Conservation (phyloP, 2,329 filamentous ascomycete species). For the Hypoxylon sp. region DNA sequence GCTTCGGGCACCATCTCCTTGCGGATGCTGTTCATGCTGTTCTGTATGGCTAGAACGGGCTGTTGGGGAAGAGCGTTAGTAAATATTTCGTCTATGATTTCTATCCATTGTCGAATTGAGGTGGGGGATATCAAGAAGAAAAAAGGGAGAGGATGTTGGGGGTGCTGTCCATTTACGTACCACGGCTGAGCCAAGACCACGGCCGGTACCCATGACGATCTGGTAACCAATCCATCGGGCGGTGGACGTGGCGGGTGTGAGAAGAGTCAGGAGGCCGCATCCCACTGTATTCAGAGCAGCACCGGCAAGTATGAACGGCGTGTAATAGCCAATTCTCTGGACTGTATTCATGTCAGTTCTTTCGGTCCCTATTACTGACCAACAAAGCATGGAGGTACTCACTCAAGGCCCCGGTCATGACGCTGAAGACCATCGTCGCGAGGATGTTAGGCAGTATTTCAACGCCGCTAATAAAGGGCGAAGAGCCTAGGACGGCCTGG, state of each 20-base stretch:
- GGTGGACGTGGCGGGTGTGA: not conserved
- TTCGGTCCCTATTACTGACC: not conserved
- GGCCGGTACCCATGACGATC: conserved; percentile 15
- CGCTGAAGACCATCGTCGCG: conserved; percentile 44
- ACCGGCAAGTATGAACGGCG: conserved; percentile 10
- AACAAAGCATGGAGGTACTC: not conserved
- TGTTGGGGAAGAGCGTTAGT: not conserved
- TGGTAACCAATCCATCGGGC: conserved; percentile 17
- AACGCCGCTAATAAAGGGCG: conserved; percentile 32
- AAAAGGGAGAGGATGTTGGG: not conserved
- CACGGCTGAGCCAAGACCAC: conserved; percentile 10
- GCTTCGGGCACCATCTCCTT: conserved; percentile 13
- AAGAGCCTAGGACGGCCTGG: conserved; percentile 29
- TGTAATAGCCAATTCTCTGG: conserved; percentile 15
- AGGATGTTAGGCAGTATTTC: conserved; percentile 27
- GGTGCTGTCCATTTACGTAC: not conserved
- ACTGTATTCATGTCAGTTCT: conserved; percentile 3
- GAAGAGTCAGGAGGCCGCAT: conserved; percentile 15
- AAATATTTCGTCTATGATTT: not conserved
- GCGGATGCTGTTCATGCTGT: conserved; percentile 6
- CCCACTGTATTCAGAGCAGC: conserved; percentile 9
- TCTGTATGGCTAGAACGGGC: conserved; percentile 25
- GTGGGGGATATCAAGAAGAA: too few species aligned
- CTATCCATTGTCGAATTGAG: too few species aligned
- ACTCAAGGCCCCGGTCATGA: conserved; percentile 12